Percentiles rank a stretch among this genome's conserved stretches.
Evolutionary conservation across 2,329 filamentous ascomycete species (phyloP).

Genomic region (Grosmannia penicillata): DNA sequence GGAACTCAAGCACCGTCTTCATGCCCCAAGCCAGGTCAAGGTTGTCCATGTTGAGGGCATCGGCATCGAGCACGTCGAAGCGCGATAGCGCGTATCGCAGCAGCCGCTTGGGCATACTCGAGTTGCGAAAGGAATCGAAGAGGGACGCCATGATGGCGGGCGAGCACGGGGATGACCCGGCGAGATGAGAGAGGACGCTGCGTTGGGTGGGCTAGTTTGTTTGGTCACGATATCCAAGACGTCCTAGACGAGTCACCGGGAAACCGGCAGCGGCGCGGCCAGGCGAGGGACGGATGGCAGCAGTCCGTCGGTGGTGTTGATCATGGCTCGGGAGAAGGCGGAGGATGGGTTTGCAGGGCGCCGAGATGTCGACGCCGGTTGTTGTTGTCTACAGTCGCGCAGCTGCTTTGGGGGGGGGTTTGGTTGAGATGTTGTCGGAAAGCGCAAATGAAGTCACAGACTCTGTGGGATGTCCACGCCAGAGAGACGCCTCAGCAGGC

Average conservation of each 20-base stretch:
- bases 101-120: constrained; percentile 77
- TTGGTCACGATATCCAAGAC: neutral
- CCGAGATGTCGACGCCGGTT: no score
- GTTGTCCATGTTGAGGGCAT: constrained; percentile 73
- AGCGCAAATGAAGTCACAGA: no score
- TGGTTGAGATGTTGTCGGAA: no score
- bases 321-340: constrained; percentile 7
- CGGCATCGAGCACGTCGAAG: constrained; percentile 75
- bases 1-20: constrained; percentile 70
- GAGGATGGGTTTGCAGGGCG: neutral
- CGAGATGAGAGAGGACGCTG: neutral
- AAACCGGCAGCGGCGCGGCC: constrained; percentile 4
- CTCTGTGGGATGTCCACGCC: no score
- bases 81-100: constrained; percentile 73
- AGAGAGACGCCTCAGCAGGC: no score
- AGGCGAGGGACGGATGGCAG: constrained; percentile 4
- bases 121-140: constrained; percentile 47
- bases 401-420: no score
- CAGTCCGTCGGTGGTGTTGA: constrained; percentile 5
- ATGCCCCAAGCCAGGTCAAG: constrained; percentile 72
- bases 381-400: no score
- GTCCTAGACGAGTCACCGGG: constrained; percentile 2
- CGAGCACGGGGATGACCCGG: no score
- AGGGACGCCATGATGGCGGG: constrained; percentile 50
- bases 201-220: neutral